Base-by-base conservation (phyloP, 164 flowering plant species). In the Euptelea pleiosperma region DNA sequence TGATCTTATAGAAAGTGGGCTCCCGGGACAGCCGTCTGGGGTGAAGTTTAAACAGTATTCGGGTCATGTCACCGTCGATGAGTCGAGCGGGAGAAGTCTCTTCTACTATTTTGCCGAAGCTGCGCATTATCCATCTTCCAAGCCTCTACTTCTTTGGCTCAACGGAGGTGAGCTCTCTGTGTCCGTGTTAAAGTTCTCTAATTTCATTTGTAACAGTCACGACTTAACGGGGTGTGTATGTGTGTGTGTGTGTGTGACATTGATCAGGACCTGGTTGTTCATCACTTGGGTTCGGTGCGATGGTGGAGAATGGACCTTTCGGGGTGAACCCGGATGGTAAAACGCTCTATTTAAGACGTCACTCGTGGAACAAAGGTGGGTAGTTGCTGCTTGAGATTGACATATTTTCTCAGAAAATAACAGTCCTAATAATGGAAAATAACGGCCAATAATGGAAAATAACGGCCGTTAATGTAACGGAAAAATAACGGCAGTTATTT, bases 41-140 rank as follows among this genome's bases (percentile, higher is more conserved):
- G 70, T 42, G 11, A 28, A 14, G 47, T 71, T 71, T 52, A 71
- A 58, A 49, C 75, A 71, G 45, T 71, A 58, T 63, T 53, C 65
- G 11, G 75, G 75, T 16, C 55, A 67, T 43, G 58, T 71, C 22
- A 67, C 34, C 21, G 71, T 71, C 6, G 58, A 71, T 43, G 16
- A 42, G 6, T 5, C 18, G 0, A 62, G 42, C 4, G 68, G 68
- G 8, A 9, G 75, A 55, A 67, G 58, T 16, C 65, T 71, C 25
- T 67, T 69, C 47, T 73, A 68, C 19, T 68, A 67, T 46, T 72
- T 72, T 61, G 66, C 43, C n/a, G 75, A 72, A 49, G 68, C 75
- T 15, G 26, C 35, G 36, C 33, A 37, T 6, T 48, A 65, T 39
- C 58, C 76, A 4, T 57, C 67, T n/a, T 46, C 61, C 2, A 65